Base-by-base conservation (phyloP, 148 eudicot genomes). In the Cornus florida region DNA sequence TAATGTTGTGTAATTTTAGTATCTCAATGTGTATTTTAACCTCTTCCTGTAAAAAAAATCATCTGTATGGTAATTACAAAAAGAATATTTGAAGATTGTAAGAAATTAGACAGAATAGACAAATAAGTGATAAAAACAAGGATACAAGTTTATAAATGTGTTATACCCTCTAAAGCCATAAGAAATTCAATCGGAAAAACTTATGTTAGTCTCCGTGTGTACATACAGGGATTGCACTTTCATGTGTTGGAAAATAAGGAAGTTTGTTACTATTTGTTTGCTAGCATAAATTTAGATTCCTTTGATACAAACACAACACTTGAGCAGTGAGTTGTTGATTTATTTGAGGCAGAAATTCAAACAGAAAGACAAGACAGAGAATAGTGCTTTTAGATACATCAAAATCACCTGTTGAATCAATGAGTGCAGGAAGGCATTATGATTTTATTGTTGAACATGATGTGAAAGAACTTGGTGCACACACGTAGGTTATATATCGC, bases 381-480 rank as follows among this genome's bases (percentile, higher is more conserved):
- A 71, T 96, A 85, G 77, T 91, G 79, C 92, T 96, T 75, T 86
- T 93, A 81, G 99, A 96, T 92, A 96, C 99, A 71, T 85, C 99
- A 62, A 96, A 96, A 86, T 82, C 99, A 69, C 99, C 99, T 43
- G 95, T 96, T 78, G 99, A 96, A 81, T 89, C 97, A 35, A 93
- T 96, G 84, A 90, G 99, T 41, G 95, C 99, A 73, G 98, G 95
- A 71, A 98, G 99, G 57, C 97, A 97, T 69, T 96, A 96, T 83
- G 99, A 96, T 88, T 96, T 96, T 72, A 93, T 96, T 74, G 95
- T 96, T 74, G 99, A 96, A 82, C 98, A 96, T 87, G 99, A 96
- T 85, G 97, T 96, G 72, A 96, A 96, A 83, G 99, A 96, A 91
- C 89, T 96, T 69, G 99, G 99, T 77, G 92, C 99, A 67, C 99